Conservation (phyloP, 176 grass and related monocot species). For the Cymbopogon citratus region DNA sequence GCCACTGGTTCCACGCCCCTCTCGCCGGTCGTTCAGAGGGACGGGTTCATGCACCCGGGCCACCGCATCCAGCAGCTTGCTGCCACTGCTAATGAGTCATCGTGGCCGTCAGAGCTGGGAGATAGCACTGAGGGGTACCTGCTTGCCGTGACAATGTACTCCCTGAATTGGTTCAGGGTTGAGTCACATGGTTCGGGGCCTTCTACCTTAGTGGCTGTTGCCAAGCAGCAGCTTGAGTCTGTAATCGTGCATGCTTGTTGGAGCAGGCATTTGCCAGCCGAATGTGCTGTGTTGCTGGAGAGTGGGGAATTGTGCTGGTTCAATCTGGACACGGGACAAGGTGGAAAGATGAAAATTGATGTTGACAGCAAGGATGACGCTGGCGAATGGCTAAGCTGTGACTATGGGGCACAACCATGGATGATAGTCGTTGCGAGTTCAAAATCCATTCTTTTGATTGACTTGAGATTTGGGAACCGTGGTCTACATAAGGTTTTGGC, state of each 20-base stretch:
- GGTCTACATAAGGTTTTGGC: constrained; percentile 41
- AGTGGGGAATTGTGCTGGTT: constrained; percentile 74
- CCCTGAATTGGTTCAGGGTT: constrained; percentile 73
- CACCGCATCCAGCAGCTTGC: constrained; percentile 62
- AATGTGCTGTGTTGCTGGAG: constrained; percentile 58
- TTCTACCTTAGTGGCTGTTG: constrained; percentile 25
- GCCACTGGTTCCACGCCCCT: constrained; percentile 10
- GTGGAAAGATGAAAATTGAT: constrained; percentile 44
- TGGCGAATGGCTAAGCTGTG: constrained; percentile 65
- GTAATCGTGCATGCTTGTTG: constrained; percentile 61
- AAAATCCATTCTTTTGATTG: constrained; percentile 51
- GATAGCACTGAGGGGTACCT: constrained; percentile 49
- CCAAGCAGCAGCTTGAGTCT: constrained; percentile 53
- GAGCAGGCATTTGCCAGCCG: constrained; percentile 56
- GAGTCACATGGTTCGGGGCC: constrained; percentile 23
- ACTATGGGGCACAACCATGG: constrained; percentile 67
- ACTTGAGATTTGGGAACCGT: constrained; percentile 46
- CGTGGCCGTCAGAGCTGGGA: constrained; percentile 6
- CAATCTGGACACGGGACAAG: constrained; percentile 37
- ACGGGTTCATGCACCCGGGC: constrained; percentile 51
- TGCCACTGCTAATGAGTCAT: background rate
- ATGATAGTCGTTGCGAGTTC: constrained; percentile 49
- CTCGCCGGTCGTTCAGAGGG: constrained; percentile 38
- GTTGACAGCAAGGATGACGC: constrained; percentile 25
- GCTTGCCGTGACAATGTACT: constrained; percentile 63